A percentile compares a stretch with the other conserved stretches of the same genome.
Evolutionary conservation across 805 yeast genomes (phyloP).

Genomic region (Schwanniomyces sp.): DNA sequence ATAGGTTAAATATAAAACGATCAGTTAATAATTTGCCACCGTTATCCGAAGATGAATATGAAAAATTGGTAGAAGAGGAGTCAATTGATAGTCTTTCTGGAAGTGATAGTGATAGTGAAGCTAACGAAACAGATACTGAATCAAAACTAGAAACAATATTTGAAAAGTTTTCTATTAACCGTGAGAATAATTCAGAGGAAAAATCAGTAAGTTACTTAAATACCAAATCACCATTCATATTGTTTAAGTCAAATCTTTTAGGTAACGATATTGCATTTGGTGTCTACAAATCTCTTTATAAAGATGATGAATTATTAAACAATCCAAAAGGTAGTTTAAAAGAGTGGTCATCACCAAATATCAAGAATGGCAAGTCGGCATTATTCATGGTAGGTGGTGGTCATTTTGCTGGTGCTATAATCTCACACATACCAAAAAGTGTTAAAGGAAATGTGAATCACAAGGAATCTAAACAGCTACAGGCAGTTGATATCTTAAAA

Average conservation of each 20-base stretch:
- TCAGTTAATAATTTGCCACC: conserved; percentile 43
- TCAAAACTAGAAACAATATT: conserved; percentile 18
- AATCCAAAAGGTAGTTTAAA: conserved; percentile 53
- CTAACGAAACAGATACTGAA: conserved; percentile 16
- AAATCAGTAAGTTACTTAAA: conserved; percentile 53
- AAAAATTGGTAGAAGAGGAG: conserved; percentile 47
- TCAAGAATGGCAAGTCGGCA: conserved; percentile 54
- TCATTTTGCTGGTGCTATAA: conserved; percentile 94
- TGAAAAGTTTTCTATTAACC: conserved; percentile 12
- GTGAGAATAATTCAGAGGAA: conserved; percentile 21
- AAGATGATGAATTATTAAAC: conserved; percentile 29
- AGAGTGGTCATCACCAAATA: conserved; percentile 26
- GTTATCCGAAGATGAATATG: conserved; percentile 59
- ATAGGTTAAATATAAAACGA: conserved; percentile 61
- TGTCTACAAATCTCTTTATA: conserved; percentile 63
- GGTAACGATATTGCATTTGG: conserved; percentile 56
- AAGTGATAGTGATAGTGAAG: conserved; percentile 36
- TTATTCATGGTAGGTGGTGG: conserved; percentile 96
- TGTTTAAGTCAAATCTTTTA: conserved; percentile 51
- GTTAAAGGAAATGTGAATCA: conserved; percentile 56
- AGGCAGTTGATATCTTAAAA: conserved; percentile 62
- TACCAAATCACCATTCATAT: conserved; percentile 68
- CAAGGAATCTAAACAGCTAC: conserved; percentile 51
- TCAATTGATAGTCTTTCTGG: conserved; percentile 63
- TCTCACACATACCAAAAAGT: conserved; percentile 64